Base-by-base conservation (phyloP, 169 alveolate genomes). In the Cryptosporidium viatorum region DNA sequence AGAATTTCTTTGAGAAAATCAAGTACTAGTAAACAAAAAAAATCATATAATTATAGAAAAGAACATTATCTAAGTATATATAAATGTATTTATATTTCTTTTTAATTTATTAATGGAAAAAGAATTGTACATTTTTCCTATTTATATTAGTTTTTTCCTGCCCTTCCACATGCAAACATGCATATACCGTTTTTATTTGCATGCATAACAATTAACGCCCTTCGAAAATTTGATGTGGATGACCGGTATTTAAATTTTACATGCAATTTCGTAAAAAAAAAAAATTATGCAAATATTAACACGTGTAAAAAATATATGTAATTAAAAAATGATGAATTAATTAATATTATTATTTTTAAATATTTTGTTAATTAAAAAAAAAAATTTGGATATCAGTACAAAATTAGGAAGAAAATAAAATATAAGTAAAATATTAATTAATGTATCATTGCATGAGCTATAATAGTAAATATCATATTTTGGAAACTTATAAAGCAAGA, bases 201-300 rank as follows among this genome's bases (percentile, higher is more conserved):
- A 14, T 48, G 55, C 45, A 7, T 0, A 41, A 41, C 0, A 52
- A 52, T 16, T 16, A 23, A 4, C 29, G 26, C 67, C 39, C 35
- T 7, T 48, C 37, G 6, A 52, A 52, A 55, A 21, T 55, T 9
- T 23, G 8, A 55, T 55, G 67, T 55, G 67, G 67, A 55, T 5
- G 23, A 21, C 67, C 67, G 67, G 67, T 55, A 55, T 55, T 16
- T 55, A 55, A 55, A 55, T 16, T n/a, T 55, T 55, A 37, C 67
- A 55, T 55, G 18, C 37, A 55, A 55, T 55, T 23, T 0, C 5
- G 67, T 55, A 26, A 26, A 55, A 55, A 26, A 51, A 21, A 26
- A 55, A 55, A 55, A 21, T 21, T 12, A 21, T 23, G 9, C 67
- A 55, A 26, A 55, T 55, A 55, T 55, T n/a, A 55, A 26, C 35